Percentiles rank a stretch among this genome's conserved stretches.
Evolutionary conservation across 2,329 filamentous ascomycete genomes (phyloP).

Genomic region (Plenodomus biglobosus): DNA sequence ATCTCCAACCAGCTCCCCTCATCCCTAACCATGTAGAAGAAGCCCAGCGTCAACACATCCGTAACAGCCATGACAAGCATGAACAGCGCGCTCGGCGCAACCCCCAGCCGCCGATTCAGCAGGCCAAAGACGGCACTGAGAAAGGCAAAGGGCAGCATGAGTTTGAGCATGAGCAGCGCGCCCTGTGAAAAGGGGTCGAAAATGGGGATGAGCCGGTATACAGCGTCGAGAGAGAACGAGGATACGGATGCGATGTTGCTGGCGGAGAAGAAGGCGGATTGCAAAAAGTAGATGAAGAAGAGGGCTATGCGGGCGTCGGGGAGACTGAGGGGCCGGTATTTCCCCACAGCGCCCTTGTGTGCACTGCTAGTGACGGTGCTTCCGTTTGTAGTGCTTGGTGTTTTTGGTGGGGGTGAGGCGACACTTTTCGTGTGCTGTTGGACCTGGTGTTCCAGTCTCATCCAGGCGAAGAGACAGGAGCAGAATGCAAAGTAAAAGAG

Average conservation of each 20-base stretch:
- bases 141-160: conserved; percentile 89
- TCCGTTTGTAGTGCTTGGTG: conserved; percentile 13
- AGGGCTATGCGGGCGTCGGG: conserved; percentile 86
- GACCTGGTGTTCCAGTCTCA: conserved; percentile 82
- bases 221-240: conserved; percentile 89
- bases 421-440: conserved; percentile 55
- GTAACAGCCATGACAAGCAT: conserved; percentile 86
- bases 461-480: conserved; percentile 80
- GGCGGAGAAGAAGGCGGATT: conserved; percentile 95
- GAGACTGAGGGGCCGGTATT: conserved; percentile 69
- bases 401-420: not conserved
- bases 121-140: conserved; percentile 94
- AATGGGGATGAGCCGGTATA: conserved; percentile 81
- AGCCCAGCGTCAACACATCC: conserved; percentile 89
- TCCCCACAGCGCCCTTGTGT: too few species aligned
- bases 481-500: conserved; percentile 94
- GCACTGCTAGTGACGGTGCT: too few species aligned
- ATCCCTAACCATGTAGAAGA: conserved; percentile 97
- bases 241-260: conserved; percentile 94
- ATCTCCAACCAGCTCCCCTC: conserved; percentile 98
- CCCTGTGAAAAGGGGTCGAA: conserved; percentile 94
- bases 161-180: conserved; percentile 80
- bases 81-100: conserved; percentile 86
- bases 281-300: conserved; percentile 93
- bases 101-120: conserved; percentile 77